Evolutionary conservation across 106 monocot genomes (phyloP), one percentile per base, ranked within the genome.

Genomic region (Dioscorea zingiberensis): DNA sequence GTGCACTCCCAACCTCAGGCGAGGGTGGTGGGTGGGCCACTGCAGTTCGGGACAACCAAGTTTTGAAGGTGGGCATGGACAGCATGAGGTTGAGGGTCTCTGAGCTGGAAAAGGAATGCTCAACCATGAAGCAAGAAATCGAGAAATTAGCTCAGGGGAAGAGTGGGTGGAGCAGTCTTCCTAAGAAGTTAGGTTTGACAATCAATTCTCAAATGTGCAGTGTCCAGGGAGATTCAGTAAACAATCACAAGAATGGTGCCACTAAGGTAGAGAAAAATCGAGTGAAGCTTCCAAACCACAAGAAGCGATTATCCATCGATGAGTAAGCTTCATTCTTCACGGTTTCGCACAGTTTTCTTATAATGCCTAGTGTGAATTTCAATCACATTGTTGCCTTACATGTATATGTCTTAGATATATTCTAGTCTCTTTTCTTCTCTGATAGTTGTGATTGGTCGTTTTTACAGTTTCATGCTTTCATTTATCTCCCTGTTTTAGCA

Each of bases 131-230:
- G 67, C 74, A 75, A 9, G 71, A 75, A 54, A 83, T 83, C 6
- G 63, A 63, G 23, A 83, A 83, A 58, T 24, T 83, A 48, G 75
- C 75, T 22, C 56, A 32, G 21, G 59, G 28, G 26, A 77, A 63
- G 64, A 44, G 47, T 19, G 61, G 64, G 11, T 73, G 82, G 70
- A 62, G 23, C 11, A 66, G 66, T 4, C 45, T 80, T 11, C 73
- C 73, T 16, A 82, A 22, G 65, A 82, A 74, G 23, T 44, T 78
- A 13, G 74, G 83, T 0, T 80, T 80, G 27, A 80, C 70, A 65
- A 66, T 80, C 48, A 80, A 70, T 65, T 75, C 74, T 0, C 80
- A 80, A 60, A 74, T 80, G 69, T 80, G 80, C 70, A 80, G 74
- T 30, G 70, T 60, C 11, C 70, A 80, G 51, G 74, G 75, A 7